Percentiles rank a stretch among this genome's conserved stretches.
Evolutionary conservation across 257 asterid genomes (phyloP).

Genomic region (Przewalskia tangutica): DNA sequence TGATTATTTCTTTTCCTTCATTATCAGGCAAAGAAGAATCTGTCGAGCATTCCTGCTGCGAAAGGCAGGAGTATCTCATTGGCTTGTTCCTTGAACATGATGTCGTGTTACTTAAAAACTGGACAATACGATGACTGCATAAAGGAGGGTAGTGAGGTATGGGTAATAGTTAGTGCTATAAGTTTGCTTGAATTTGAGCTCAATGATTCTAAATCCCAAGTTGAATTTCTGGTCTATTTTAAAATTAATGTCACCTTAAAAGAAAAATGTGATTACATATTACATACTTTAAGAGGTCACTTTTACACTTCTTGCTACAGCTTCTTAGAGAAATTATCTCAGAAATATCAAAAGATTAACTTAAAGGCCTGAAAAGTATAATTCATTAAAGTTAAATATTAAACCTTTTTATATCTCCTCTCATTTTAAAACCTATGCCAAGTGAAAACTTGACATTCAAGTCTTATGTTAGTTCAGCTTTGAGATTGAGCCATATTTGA

Average conservation of each 20-base stretch:
- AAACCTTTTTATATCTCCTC: neutral
- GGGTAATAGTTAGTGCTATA: conserved; percentile 1
- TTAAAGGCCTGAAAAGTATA: neutral
- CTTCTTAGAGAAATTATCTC: neutral
- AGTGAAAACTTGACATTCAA: neutral
- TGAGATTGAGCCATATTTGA: neutral
- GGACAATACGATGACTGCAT: conserved; percentile 68
- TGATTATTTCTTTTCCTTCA: neutral
- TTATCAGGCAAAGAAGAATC: conserved; percentile 76
- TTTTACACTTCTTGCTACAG: neutral
- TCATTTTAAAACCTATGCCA: neutral
- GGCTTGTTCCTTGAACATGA: conserved; percentile 87
- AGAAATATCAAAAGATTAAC: neutral
- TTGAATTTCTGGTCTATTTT: neutral
- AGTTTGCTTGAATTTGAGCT: neutral
- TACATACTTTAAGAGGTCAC: neutral
- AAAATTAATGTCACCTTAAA: neutral
- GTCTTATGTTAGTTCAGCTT: neutral
- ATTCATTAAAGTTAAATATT: neutral
- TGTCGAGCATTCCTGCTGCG: conserved; percentile 54
- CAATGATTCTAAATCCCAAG: neutral
- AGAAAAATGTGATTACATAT: neutral
- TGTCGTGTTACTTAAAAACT: conserved; percentile 93
- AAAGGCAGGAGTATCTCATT: conserved; percentile 53
- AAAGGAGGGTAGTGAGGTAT: conserved; percentile 89